A percentile compares a stretch with the other conserved stretches of the same genome.
These are phyloP conservation scores for Zizania latifolia DNA, from an alignment of 176 grass and related monocot species.

Conservation along the genomic window DNA sequence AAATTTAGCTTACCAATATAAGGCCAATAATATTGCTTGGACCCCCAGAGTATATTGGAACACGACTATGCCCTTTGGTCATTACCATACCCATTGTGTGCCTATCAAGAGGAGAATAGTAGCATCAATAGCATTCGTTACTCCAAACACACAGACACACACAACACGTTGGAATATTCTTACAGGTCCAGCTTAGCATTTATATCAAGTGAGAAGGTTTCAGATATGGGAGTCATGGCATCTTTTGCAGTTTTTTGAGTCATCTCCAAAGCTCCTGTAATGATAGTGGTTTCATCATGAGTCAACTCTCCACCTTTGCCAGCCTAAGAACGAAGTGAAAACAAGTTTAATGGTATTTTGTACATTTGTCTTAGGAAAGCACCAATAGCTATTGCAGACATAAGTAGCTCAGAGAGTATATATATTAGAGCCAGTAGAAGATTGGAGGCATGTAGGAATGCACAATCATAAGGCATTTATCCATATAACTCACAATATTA, in stretches of 20 bases:
- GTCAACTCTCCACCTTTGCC: constrained; percentile 99
- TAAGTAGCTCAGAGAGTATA: background rate
- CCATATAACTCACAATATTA: background rate
- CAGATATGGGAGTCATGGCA: constrained; percentile 72
- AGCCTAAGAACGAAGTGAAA: constrained; percentile 61
- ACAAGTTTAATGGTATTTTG: constrained; percentile 34
- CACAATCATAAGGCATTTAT: background rate
- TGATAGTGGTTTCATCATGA: constrained; percentile 99
- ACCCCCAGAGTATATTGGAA: constrained; percentile 85
- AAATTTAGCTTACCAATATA: constrained; percentile 56
- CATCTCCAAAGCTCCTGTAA: constrained; percentile 91
- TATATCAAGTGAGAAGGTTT: constrained; percentile 89
- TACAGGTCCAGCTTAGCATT: constrained; percentile 91
- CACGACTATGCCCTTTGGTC: constrained; percentile 88
- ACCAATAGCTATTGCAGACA: background rate
- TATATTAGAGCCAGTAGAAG: background rate
- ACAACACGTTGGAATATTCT: constrained; percentile 25
- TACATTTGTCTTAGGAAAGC: background rate
- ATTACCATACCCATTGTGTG: constrained; percentile 78
- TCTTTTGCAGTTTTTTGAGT: constrained; percentile 81
- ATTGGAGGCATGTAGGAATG: background rate
- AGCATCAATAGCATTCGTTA: constrained; percentile 2
- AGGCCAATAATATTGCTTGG: constrained; percentile 96
- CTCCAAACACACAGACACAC: background rate
- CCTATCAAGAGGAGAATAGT: constrained; percentile 47